phyloP scores from a whole-genome alignment of 257 asterid species.

The Solanum clarkiae region DNA sequence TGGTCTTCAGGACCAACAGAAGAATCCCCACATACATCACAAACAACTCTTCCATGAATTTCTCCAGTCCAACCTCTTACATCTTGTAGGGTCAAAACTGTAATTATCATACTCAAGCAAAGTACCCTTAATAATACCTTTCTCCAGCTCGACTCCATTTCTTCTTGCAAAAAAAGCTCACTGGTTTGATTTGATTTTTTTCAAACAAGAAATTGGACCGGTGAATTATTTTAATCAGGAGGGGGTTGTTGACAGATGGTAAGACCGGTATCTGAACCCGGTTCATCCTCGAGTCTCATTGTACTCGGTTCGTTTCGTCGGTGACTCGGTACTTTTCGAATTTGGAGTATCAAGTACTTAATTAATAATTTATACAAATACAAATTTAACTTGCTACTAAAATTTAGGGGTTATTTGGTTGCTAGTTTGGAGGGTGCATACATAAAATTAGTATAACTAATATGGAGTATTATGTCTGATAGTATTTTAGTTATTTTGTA shows the following conservation, averaged over 20 bases:
- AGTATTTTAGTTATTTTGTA: too few relatives aligned
- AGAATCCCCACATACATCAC: slow-evolving; percentile 94
- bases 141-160: slow-evolving; percentile 27
- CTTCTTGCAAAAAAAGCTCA: not conserved
- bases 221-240: not conserved
- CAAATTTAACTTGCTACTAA: too few relatives aligned
- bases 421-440: too few relatives aligned
- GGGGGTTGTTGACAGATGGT: not conserved
- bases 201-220: not conserved
- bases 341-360: not conserved
- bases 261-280: not conserved
- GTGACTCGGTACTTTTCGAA: not conserved
- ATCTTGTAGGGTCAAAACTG: slow-evolving; percentile 7
- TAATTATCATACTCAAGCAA: not conserved
- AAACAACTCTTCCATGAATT: slow-evolving; percentile 74
- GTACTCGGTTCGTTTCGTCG: not conserved
- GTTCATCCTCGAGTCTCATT: not conserved
- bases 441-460: too few relatives aligned
- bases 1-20: slow-evolving; percentile 86
- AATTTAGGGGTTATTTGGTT: too few relatives aligned
- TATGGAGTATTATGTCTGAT: too few relatives aligned
- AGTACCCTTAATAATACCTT: slow-evolving; percentile 1
- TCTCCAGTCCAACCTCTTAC: slow-evolving; percentile 77
- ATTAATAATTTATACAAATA: too few relatives aligned
- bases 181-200: not conserved